phyloP scores from a whole-genome alignment of 345 rosid genomes.

The Murraya koenigii region DNA sequence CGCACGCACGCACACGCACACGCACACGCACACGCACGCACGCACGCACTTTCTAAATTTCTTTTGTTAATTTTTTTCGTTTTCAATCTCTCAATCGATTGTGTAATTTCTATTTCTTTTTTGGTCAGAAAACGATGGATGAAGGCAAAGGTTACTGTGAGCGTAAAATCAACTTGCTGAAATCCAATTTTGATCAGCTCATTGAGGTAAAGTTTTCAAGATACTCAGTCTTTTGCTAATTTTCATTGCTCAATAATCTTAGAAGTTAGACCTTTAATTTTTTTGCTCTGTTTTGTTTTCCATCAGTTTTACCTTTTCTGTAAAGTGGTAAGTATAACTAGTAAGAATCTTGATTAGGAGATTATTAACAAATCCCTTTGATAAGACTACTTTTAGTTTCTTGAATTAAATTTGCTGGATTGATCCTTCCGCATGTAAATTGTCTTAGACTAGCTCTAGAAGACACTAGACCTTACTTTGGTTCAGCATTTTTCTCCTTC shows the following conservation, averaged over 20 bases:
- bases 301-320: no score
- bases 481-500: not conserved
- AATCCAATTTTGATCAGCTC: conserved; percentile 94
- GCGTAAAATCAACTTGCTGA: conserved; percentile 87
- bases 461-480: not conserved
- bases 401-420: not conserved
- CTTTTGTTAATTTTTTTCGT: no score
- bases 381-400: no score
- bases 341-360: not conserved
- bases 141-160: conserved; percentile 93
- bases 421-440: not conserved
- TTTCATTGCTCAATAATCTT: not conserved
- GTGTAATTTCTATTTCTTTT: not conserved
- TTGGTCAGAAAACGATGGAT: conserved; percentile 75
- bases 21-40: no score
- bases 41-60: not conserved
- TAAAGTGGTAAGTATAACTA: not conserved
- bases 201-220: conserved; percentile 56
- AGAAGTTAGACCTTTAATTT: no score
- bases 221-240: not conserved
- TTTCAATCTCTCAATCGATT: no score
- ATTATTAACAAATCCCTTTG: not conserved
- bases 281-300: not conserved
- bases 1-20: no score
- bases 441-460: not conserved